These are phyloP conservation scores for Aspergillus asperescens DNA, from an alignment of 495 filamentous ascomycete species.

Conservation along the genomic window DNA sequence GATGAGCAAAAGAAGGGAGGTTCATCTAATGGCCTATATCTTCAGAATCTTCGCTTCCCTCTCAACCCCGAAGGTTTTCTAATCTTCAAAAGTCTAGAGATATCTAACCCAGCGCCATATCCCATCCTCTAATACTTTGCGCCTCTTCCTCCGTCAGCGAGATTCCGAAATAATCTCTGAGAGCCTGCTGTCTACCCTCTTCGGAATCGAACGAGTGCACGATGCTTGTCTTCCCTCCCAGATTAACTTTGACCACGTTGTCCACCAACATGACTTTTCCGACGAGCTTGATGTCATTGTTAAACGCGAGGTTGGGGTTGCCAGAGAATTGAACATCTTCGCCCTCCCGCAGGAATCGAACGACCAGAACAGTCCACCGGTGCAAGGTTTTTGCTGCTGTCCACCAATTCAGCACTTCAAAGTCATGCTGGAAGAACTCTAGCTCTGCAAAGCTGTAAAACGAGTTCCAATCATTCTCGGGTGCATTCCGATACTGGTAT, in stretches of 20 bases:
- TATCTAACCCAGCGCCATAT: neutral
- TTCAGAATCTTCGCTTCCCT: too few species aligned
- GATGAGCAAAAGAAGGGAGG: too few species aligned
- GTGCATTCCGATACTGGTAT: slow-evolving; percentile 52
- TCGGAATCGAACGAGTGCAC: too few species aligned
- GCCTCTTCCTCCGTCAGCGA: slow-evolving; percentile 1
- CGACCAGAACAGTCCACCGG: slow-evolving; percentile 44
- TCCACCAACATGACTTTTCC: slow-evolving; percentile 58
- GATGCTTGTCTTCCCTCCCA: too few species aligned
- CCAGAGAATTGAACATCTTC: too few species aligned
- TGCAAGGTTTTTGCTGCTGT: slow-evolving; percentile 48
- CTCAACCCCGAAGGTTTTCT: too few species aligned
- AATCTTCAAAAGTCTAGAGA: too few species aligned
- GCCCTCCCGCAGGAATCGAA: too few species aligned
- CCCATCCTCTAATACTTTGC: neutral
- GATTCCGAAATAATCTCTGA: slow-evolving; percentile 12
- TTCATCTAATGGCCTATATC: too few species aligned
- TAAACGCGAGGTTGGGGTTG: neutral
- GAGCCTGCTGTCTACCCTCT: too few species aligned
- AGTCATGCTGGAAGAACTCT: slow-evolving; percentile 60
- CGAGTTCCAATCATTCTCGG: slow-evolving; percentile 45
- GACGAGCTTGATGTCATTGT: slow-evolving; percentile 18
- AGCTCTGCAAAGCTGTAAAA: slow-evolving; percentile 57
- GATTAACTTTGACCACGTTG: too few species aligned
- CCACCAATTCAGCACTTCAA: slow-evolving; percentile 56